Evolutionary conservation across 2,329 filamentous ascomycete species (phyloP).

Genomic region (Venturia pyrina): DNA sequence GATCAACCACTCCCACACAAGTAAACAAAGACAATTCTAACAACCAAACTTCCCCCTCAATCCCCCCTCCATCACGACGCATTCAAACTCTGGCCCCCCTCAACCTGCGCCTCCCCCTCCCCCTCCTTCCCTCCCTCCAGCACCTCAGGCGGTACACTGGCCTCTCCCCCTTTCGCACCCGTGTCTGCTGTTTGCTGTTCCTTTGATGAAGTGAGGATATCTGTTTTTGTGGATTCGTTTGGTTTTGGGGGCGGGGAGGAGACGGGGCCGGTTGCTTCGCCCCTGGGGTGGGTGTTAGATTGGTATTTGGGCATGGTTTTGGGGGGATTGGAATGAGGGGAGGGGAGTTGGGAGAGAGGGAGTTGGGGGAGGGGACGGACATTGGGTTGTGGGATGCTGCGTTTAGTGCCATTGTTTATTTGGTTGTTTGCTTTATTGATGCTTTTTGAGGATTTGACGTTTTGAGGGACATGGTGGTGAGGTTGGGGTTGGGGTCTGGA

Average conservation of each 20-base stretch:
- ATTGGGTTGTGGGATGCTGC: not conserved
- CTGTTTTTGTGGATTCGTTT: not conserved
- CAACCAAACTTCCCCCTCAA: too few species aligned
- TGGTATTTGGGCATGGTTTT: too few species aligned
- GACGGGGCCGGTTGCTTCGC: not conserved
- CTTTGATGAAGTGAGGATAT: not conserved
- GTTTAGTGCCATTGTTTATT: not conserved
- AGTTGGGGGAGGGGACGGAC: not conserved
- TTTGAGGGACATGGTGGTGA: too few species aligned
- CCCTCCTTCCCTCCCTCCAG: not conserved
- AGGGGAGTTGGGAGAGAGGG: not conserved
- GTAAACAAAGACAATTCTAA: too few species aligned
- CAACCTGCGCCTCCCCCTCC: not conserved
- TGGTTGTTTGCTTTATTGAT: too few species aligned
- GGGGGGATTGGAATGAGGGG: not conserved
- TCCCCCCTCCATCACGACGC: not conserved
- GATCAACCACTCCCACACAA: too few species aligned
- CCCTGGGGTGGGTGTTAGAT: not conserved
- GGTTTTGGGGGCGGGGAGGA: not conserved
- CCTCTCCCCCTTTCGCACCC: not conserved
- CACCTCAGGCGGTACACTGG: not conserved
- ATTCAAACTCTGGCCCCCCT: conserved; percentile 5
- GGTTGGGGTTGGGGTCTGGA: too few species aligned
- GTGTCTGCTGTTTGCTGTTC: not conserved
- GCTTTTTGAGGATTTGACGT: not conserved